phyloP scores from a whole-genome alignment of 1,139 yeast genomes.

The Nakaseomyces kungkrabaensis region DNA sequence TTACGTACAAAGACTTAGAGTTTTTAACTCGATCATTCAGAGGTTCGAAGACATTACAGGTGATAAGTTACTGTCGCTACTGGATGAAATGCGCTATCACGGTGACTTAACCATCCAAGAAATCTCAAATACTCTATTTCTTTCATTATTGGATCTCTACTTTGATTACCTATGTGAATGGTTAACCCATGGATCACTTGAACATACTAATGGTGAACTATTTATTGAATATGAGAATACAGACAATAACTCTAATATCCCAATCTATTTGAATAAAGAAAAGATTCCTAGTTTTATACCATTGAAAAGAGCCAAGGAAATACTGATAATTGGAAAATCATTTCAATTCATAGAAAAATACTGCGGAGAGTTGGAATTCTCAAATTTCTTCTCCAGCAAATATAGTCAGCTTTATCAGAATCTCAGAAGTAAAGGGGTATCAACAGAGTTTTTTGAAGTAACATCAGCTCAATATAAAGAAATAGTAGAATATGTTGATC shows the following conservation, averaged over 20 bases:
- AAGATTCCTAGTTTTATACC: conserved; percentile 55
- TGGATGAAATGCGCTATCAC: conserved; percentile 44
- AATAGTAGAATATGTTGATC: conserved; percentile 44
- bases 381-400: conserved; percentile 35
- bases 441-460: conserved; percentile 31
- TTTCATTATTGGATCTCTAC: conserved; percentile 49
- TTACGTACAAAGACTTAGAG: conserved; percentile 46
- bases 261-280: conserved; percentile 23
- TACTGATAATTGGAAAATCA: conserved; percentile 71
- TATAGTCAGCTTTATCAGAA: conserved; percentile 14
- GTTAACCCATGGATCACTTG: conserved; percentile 59
- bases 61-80: conserved; percentile 45
- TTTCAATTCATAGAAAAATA: conserved; percentile 56
- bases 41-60: conserved; percentile 37
- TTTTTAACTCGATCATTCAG: conserved; percentile 38
- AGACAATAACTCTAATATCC: conserved; percentile 6
- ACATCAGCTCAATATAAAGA: conserved; percentile 48
- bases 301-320: conserved; percentile 39
- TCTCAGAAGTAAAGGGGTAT: conserved; percentile 6
- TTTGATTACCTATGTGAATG: conserved; percentile 53
- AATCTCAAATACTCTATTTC: conserved; percentile 39
- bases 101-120: conserved; percentile 50
- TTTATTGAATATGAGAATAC: conserved; percentile 37
- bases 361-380: conserved; percentile 57
- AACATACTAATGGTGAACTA: conserved; percentile 51